Conservation (phyloP, 2,329 filamentous ascomycete genomes). For the Escovopsis sp. region DNA sequence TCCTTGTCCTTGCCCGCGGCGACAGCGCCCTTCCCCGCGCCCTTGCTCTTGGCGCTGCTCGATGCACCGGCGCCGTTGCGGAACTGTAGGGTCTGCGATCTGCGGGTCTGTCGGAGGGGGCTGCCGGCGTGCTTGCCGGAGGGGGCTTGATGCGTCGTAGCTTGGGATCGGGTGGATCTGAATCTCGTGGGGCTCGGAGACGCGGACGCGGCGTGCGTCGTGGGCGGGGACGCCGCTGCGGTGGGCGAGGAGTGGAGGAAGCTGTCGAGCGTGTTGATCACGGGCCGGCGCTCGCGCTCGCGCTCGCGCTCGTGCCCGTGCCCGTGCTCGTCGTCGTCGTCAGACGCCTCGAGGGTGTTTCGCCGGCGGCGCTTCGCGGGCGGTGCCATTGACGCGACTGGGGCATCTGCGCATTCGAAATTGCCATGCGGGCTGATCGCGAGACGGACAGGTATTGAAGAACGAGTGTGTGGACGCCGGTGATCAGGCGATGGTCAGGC, state of each 20-base stretch:
- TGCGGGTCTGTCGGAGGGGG: constrained; percentile 12
- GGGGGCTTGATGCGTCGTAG: too few relatives aligned
- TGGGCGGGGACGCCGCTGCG: constrained; percentile 14
- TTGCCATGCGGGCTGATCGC: constrained; percentile 10
- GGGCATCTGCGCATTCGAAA: constrained; percentile 12
- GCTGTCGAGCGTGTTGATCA: constrained; percentile 34
- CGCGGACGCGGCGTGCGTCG: constrained; percentile 17
- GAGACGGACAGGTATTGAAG: neutral
- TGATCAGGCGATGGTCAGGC: neutral
- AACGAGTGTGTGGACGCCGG: constrained; percentile 2
- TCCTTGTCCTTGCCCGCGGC: constrained; percentile 24
- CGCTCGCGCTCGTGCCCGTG: too few relatives aligned
- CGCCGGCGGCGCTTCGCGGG: constrained; percentile 44
- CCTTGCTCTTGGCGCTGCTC: constrained; percentile 16
- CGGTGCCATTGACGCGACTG: constrained; percentile 36
- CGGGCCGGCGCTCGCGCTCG: constrained; percentile 5
- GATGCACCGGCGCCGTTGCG: neutral
- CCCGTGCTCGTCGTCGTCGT: constrained; percentile 32
- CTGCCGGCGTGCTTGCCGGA: constrained; percentile 1
- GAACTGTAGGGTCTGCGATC: constrained; percentile 10
- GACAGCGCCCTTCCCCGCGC: too few relatives aligned
- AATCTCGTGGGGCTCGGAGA: constrained; percentile 29
- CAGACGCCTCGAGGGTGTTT: constrained; percentile 35
- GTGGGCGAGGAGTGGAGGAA: constrained; percentile 40
- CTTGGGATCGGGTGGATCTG: constrained; percentile 6